phyloP scores from a whole-genome alignment of 164 flowering plant genomes.

The Paratinospora sagittata region DNA sequence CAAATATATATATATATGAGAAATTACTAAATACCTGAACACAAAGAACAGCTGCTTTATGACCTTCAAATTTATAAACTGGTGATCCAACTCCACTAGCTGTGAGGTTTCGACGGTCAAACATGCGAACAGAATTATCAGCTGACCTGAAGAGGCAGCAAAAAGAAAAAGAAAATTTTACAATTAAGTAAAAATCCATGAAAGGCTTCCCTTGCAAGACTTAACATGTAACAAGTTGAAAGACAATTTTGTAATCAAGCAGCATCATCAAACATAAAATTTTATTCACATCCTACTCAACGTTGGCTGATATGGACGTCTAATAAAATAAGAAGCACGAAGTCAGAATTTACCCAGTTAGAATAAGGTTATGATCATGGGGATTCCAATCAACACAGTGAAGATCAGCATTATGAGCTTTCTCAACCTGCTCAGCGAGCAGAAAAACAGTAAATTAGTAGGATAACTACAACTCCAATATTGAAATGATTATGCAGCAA shows the following conservation, averaged over 20 bases:
- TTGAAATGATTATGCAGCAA: too few species aligned
- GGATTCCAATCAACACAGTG: constrained; percentile 99
- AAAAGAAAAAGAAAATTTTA: neutral
- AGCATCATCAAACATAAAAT: too few species aligned
- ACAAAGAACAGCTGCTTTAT: constrained; percentile 85
- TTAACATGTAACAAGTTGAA: too few species aligned
- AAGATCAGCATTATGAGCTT: constrained; percentile 93
- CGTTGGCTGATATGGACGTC: neutral
- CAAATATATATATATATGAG: too few species aligned
- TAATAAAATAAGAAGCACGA: neutral
- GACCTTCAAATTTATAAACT: constrained; percentile 74
- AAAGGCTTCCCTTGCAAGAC: too few species aligned
- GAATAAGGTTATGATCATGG: constrained; percentile 70
- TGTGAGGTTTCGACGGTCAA: constrained; percentile 85
- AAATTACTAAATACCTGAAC: constrained; percentile 50
- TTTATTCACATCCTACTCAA: neutral
- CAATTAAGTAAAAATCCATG: neutral
- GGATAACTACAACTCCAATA: neutral
- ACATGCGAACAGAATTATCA: constrained; percentile 84
- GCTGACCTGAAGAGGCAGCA: constrained; percentile 66
- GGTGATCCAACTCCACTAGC: constrained; percentile 73
- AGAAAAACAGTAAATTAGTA: constrained; percentile 5
- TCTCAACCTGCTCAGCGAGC: constrained; percentile 61
- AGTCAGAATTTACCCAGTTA: constrained; percentile 63
- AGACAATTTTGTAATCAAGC: too few species aligned